Evolutionary conservation across 805 yeast genomes (phyloP).

Genomic region (Metschnikowia noctiluminum): DNA sequence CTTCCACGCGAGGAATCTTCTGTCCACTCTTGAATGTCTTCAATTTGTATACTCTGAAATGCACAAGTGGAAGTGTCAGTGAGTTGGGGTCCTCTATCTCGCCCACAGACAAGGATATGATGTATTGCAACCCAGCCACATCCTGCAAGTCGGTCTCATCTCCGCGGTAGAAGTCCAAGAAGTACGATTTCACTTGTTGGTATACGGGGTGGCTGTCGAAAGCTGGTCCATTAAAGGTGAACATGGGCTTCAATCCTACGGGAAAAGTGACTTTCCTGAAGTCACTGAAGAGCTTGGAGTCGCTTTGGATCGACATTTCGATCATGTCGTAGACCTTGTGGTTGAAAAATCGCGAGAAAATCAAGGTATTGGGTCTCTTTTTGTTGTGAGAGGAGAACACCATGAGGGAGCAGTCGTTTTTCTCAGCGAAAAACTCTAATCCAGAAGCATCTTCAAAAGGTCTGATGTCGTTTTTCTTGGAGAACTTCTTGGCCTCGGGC

Average conservation of each 20-base stretch:
- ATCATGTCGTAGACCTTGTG: slow-evolving; percentile 91
- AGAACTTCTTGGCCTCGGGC: slow-evolving; percentile 83
- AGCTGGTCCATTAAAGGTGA: slow-evolving; percentile 86
- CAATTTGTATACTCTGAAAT: slow-evolving; percentile 87
- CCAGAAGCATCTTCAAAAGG: slow-evolving; percentile 90
- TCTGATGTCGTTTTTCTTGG: slow-evolving; percentile 80
- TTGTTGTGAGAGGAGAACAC: slow-evolving; percentile 79
- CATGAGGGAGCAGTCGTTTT: slow-evolving; percentile 84
- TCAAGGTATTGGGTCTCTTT: slow-evolving; percentile 88
- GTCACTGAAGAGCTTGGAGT: slow-evolving; percentile 67
- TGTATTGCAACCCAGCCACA: slow-evolving; percentile 91
- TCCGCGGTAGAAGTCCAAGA: slow-evolving; percentile 88
- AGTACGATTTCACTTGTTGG: slow-evolving; percentile 81
- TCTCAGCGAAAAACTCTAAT: slow-evolving; percentile 89
- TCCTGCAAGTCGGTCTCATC: slow-evolving; percentile 79
- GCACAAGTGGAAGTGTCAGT: slow-evolving; percentile 68
- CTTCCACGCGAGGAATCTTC: slow-evolving; percentile 88
- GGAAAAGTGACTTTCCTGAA: slow-evolving; percentile 79
- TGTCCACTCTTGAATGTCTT: slow-evolving; percentile 81
- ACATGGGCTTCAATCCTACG: slow-evolving; percentile 91
- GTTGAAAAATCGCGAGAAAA: slow-evolving; percentile 86
- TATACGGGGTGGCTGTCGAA: slow-evolving; percentile 87
- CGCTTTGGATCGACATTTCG: slow-evolving; percentile 71
- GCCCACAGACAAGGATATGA: slow-evolving; percentile 75
- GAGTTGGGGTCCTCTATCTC: slow-evolving; percentile 75